Evolutionary conservation across 1,284 basidiomycete species (phyloP), one percentile per base, ranked within the genome.

Genomic region (Stygiomarasmius scandens): DNA sequence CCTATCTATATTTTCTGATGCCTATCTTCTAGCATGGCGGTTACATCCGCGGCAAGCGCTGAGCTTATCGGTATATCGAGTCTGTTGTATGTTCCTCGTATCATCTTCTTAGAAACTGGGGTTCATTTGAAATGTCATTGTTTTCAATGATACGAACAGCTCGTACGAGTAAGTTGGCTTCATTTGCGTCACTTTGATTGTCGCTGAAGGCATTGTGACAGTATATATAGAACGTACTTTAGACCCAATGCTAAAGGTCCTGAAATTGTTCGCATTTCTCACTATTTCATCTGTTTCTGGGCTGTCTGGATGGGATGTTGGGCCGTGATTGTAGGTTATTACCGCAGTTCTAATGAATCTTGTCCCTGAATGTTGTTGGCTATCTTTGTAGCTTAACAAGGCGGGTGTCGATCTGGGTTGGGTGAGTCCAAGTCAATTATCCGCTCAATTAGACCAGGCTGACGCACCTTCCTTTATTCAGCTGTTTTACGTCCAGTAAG

Each of bases 1-100:
- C 24, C 47, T 47, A 34, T 51, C 25, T 52, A 23, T 52, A 51
- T 44, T 3, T 38, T 16, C 29, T 36, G 4, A 52, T 23, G 46
- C 11, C 38, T 57, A 5, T 52, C 49, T 41, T 19, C 12, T 27
- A 77, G 76, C 59, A 80, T 83, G 75, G 82, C 82, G 1, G 82
- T 87, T 19, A 86, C 84, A 0, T 83, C 82, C 5, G 81, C 85
- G 0, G 75, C 82, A 1, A 82, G 83, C 49, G 79, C 85, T 1
- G 85, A 88, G 64, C 72, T 86, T 9, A 84, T 86, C 51, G 85
- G 81, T 0, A 83, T 86, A 0, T 84, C 83, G 1, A 80, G 77
- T 64, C 69, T 81, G 23, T 81, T 82, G 67, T 85, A 67, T 65
- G 81, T 74, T 55, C 55, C 25, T 56, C 49, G 29, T 19, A n/a